Evolutionary conservation across 441 rosid genomes (phyloP).

Genomic region (Populus tomentosa): DNA sequence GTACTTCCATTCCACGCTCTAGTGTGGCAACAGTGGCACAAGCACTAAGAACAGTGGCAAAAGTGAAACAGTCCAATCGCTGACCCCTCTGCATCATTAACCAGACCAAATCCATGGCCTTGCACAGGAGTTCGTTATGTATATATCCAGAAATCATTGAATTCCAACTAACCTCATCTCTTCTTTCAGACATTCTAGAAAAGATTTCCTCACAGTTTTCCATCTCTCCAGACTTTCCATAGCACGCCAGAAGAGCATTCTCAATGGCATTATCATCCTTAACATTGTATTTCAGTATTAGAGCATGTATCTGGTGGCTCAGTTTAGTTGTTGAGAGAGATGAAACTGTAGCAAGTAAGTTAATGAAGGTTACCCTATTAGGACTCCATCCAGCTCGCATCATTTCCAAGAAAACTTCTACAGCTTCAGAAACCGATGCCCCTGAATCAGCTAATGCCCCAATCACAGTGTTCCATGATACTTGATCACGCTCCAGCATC

Average conservation of each 20-base stretch:
- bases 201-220: conserved; percentile 71
- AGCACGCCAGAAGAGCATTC: conserved; percentile 78
- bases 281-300: conserved; percentile 47
- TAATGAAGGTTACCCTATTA: conserved; percentile 65
- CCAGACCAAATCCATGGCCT: conserved; percentile 83
- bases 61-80: conserved; percentile 64
- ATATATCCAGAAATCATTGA: conserved; percentile 88
- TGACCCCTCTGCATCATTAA: conserved; percentile 70
- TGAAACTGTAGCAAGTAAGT: conserved; percentile 58
- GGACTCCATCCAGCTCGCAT: conserved; percentile 57
- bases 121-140: conserved; percentile 59
- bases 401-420: conserved; percentile 49
- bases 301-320: conserved; percentile 63
- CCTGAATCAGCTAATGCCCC: conserved; percentile 69
- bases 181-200: conserved; percentile 67
- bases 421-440: conserved; percentile 41
- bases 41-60: conserved; percentile 93
- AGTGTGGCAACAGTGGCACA: conserved; percentile 89
- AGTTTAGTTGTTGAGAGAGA: conserved; percentile 46
- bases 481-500: conserved; percentile 71
- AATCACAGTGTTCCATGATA: conserved; percentile 83
- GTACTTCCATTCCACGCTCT: conserved; percentile 93
- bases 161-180: conserved; percentile 81
- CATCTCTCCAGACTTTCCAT: conserved; percentile 77
- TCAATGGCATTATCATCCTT: conserved; percentile 53